These are phyloP conservation scores for Corymbia citriodora DNA, from an alignment of 441 rosid species.

Conservation along the genomic window DNA sequence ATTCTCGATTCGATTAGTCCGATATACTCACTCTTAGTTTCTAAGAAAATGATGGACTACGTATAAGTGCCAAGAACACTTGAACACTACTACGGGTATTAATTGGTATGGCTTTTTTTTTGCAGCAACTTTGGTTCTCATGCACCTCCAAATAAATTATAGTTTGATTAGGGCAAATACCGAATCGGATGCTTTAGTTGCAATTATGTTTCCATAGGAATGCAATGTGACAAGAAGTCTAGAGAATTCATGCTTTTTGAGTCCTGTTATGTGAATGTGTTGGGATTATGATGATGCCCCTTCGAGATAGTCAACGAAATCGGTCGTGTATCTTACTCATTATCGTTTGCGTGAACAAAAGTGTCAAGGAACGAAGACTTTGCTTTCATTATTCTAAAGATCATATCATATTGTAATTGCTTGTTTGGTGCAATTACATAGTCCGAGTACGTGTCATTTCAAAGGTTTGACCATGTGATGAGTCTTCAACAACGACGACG, in stretches of 20 bases:
- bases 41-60: not conserved
- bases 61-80: not conserved
- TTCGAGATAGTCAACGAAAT: not conserved
- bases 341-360: not conserved
- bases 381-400: not conserved
- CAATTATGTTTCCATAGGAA: not conserved
- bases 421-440: not conserved
- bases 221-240: not conserved
- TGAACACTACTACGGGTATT: rapidly evolving
- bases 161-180: not conserved
- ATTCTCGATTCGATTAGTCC: too few relatives aligned
- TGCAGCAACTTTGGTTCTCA: not conserved
- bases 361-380: not conserved
- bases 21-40: too few relatives aligned
- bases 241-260: not conserved
- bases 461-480: not conserved
- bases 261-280: not conserved
- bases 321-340: not conserved
- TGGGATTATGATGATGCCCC: not conserved
- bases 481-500: not conserved
- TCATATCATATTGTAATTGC: not conserved
- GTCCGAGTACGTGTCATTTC: not conserved
- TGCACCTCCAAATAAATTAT: not conserved
- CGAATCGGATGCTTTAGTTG: not conserved
- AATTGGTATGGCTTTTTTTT: not conserved